Conservation (phyloP, 2,329 filamentous ascomycete species). For the Harringtonia aguacate region DNA sequence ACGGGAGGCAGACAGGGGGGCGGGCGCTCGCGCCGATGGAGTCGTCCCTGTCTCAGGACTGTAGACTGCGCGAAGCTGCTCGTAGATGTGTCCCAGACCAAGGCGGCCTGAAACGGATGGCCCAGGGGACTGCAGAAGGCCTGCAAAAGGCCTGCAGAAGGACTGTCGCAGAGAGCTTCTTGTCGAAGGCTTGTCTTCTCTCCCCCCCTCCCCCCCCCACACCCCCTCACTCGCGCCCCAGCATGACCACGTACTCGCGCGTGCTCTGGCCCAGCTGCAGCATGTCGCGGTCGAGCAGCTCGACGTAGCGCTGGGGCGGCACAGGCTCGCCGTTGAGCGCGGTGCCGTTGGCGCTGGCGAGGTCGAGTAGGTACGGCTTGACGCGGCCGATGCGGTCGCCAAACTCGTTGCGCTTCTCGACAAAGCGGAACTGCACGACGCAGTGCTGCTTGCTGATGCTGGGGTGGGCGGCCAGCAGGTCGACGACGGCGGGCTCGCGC, state of each 20-base stretch:
- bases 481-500: conserved; percentile 68
- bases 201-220: not conserved
- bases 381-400: conserved; percentile 73
- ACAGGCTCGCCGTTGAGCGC: conserved; percentile 65
- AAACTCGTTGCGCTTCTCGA: conserved; percentile 74
- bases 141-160: too few relatives aligned
- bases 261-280: conserved; percentile 79
- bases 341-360: conserved; percentile 90
- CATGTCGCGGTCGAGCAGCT: conserved; percentile 82
- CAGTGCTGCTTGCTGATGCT: conserved; percentile 94
- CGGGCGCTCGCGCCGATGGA: too few relatives aligned
- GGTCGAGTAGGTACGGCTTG: conserved; percentile 82
- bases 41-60: too few relatives aligned
- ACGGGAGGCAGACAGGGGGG: too few relatives aligned
- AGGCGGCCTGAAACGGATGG: too few relatives aligned
- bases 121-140: too few relatives aligned
- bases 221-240: conserved; percentile 37
- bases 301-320: conserved; percentile 69
- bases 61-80: too few relatives aligned
- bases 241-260: conserved; percentile 92
- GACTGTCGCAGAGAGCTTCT: too few relatives aligned
- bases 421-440: conserved; percentile 83
- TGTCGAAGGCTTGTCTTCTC: not conserved
- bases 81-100: too few relatives aligned
- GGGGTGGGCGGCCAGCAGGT: conserved; percentile 77